Evolutionary conservation across 257 asterid genomes (phyloP).

Genomic region (Ajuga chamaepitys): DNA sequence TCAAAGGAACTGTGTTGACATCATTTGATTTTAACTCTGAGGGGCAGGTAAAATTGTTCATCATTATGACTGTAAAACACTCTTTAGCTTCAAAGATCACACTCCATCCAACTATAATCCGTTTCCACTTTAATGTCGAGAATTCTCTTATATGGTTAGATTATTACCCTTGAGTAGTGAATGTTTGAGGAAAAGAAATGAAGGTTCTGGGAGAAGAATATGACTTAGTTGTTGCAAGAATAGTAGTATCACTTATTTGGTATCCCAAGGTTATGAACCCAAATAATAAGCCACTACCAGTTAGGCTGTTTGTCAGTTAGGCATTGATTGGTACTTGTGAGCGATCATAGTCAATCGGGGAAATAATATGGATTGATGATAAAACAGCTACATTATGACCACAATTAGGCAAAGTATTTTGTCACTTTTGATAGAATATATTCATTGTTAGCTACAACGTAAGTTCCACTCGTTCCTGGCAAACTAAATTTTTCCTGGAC

Average conservation of each 20-base stretch:
- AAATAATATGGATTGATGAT: not conserved
- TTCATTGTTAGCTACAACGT: too few species aligned
- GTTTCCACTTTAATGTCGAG: not conserved
- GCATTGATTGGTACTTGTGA: not conserved
- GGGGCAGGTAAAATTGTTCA: conserved; percentile 54
- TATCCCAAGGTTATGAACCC: not conserved
- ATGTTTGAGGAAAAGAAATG: not conserved
- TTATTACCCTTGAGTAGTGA: not conserved
- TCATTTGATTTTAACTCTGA: conserved; percentile 75
- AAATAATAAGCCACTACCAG: not conserved
- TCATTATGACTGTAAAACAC: not conserved
- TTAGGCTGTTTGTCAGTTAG: not conserved
- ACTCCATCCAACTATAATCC: not conserved
- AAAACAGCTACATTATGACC: not conserved
- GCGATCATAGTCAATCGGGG: not conserved
- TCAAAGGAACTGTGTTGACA: conserved; percentile 83
- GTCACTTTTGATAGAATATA: too few species aligned
- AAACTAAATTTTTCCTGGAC: too few species aligned
- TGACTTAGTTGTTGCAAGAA: not conserved
- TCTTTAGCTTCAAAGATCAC: not conserved
- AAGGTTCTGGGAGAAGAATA: not conserved
- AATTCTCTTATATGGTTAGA: not conserved
- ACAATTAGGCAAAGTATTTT: not conserved
- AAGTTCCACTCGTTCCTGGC: too few species aligned
- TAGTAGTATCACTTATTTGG: not conserved